A percentile compares a stretch with the other conserved stretches of the same genome.
Conservation (phyloP, 1,284 basidiomycete species). For the Earliella scabrosa region DNA sequence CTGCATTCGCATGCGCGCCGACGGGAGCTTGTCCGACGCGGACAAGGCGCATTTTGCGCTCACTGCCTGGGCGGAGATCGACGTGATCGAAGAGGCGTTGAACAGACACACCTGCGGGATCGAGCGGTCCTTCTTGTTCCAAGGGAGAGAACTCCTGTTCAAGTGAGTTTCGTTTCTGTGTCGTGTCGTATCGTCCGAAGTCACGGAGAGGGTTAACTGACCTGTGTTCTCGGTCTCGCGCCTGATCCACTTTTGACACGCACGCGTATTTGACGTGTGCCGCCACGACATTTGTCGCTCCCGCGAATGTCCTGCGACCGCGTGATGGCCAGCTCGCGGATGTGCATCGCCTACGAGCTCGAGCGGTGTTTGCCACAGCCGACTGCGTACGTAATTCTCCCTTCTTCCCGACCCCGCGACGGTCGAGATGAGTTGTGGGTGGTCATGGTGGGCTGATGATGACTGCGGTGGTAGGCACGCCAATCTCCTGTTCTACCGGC, state of each 20-base stretch:
- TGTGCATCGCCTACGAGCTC: conserved; percentile 73
- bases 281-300: neutral
- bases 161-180: too few species aligned
- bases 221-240: neutral
- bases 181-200: too few species aligned
- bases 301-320: neutral
- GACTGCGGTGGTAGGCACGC: conserved; percentile 44
- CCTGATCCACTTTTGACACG: neutral
- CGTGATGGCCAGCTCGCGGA: conserved; percentile 57
- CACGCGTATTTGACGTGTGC: conserved; percentile 4
- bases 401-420: conserved; percentile 2
- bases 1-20: conserved; percentile 62
- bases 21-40: conserved; percentile 42
- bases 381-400: conserved; percentile 50
- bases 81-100: conserved; percentile 65
- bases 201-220: conserved; percentile 1
- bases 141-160: conserved; percentile 75
- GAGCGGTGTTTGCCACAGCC: conserved; percentile 65
- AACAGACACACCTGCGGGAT: conserved; percentile 66
- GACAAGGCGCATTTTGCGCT: conserved; percentile 66
- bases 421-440: conserved; percentile 19
- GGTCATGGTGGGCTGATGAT: conserved; percentile 24
- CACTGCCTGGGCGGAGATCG: conserved; percentile 70
- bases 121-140: conserved; percentile 69
- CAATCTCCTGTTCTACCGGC: conserved; percentile 58